These are phyloP conservation scores for Fusarium sp. DNA, from an alignment of 2,329 filamentous ascomycete species.

Conservation along the genomic window DNA sequence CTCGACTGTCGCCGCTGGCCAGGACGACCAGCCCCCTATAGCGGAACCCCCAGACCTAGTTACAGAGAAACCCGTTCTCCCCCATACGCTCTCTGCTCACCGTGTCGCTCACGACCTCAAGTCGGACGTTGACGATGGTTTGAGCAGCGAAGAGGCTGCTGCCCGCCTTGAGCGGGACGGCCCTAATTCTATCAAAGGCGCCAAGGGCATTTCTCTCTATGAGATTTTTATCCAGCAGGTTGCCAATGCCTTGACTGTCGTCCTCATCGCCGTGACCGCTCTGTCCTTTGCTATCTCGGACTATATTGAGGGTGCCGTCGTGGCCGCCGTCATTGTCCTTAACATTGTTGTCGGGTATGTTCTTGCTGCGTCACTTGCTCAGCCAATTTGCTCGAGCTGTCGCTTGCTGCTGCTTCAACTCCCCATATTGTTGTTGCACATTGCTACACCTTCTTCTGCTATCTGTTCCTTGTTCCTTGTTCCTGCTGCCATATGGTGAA, in stretches of 20 bases:
- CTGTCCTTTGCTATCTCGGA: conserved; percentile 74
- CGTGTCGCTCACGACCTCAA: conserved; percentile 55
- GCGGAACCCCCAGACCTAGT: conserved; percentile 53
- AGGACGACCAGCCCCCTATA: conserved; percentile 58
- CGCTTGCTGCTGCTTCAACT: conserved; percentile 30
- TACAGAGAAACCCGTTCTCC: conserved; percentile 54
- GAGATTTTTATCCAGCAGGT: conserved; percentile 82
- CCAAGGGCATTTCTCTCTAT: conserved; percentile 78
- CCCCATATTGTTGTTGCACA: conserved; percentile 35
- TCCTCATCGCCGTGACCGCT: conserved; percentile 81
- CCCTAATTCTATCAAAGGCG: conserved; percentile 77
- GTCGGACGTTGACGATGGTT: conserved; percentile 67
- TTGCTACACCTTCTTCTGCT: conserved; percentile 36
- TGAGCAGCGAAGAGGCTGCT: conserved; percentile 72
- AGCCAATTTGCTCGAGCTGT: conserved; percentile 40
- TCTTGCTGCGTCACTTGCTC: conserved; percentile 41
- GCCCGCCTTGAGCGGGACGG: conserved; percentile 75
- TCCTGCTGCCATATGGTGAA: conserved; percentile 48
- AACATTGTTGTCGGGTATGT: conserved; percentile 75
- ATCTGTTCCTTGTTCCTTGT: conserved; percentile 13
- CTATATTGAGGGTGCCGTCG: conserved; percentile 73
- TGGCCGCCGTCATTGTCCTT: conserved; percentile 73
- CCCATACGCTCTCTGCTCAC: conserved; percentile 54
- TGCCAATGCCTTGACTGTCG: conserved; percentile 80
- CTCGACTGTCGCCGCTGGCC: conserved; percentile 51